Base-by-base conservation (phyloP, 1,139 yeast species). In the Taphrina sp. region DNA sequence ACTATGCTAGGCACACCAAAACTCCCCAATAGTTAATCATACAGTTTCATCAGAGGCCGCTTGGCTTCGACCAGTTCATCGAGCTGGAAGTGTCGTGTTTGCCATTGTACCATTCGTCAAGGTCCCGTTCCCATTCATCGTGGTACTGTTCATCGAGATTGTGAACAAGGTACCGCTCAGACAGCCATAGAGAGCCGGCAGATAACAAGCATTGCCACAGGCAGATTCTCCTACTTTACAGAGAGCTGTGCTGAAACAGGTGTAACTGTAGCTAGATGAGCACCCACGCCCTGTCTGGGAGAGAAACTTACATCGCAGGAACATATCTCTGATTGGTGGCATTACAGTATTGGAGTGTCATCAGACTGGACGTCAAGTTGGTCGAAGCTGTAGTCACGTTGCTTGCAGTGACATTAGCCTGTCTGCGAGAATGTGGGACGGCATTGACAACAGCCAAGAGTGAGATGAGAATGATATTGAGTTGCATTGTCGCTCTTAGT, bases 201-300 rank as follows among this genome's bases (percentile, higher is more conserved):
- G 36, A n/a, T 43, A 43, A 28, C 47, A 43, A 7, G 47, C 47
- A 5, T 24, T 3, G 17, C 47, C 47, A 31, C 47, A 43, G 31
- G 47, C 47, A 12, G 22, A 16, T 5, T 16, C 23, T 2, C 47
- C 47, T 26, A 20, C 16, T 31, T 10, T 17, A 28, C 47, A 43
- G 1, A 43, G 38, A 4, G 47, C 47, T 29, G 47, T 31, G 4
- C 38, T 26, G 34, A 23, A 43, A 20, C 47, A 43, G 16, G 47
- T 43, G 22, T 43, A 43, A 17, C 47, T 43, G 35, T 17, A 41
- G 17, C 16, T n/a, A n/a, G n/a, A n/a, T n/a, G n/a, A n/a, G n/a
- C n/a, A n/a, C n/a, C n/a, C n/a, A n/a, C n/a, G n/a, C n/a, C n/a
- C n/a, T n/a, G n/a, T n/a, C n/a, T n/a, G n/a, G n/a, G n/a, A n/a